Conservation (phyloP, 306 rosid genomes). For the Cyamopsis tetragonoloba region DNA sequence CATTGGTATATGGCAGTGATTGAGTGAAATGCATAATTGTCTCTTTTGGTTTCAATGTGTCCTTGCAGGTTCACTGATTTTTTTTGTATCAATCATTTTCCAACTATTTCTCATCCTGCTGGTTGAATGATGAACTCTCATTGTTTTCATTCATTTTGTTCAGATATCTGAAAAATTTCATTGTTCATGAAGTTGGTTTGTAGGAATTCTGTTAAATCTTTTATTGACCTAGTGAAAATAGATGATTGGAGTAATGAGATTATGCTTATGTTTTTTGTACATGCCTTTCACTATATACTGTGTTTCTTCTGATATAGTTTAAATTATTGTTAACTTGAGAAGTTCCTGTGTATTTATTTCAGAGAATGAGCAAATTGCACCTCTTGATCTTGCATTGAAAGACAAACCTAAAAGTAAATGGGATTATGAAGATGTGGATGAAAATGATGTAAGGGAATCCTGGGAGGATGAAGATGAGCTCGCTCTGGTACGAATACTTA, state of each 20-base stretch:
- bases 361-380: conserved; percentile 58
- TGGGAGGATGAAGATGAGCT: conserved; percentile 97
- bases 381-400: conserved; percentile 33
- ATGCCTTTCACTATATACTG: background rate
- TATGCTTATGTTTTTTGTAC: background rate
- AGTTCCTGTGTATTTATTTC: conserved; percentile 19
- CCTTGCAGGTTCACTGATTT: too few relatives aligned
- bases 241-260: conserved; percentile 69
- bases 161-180: background rate
- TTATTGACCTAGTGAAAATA: conserved; percentile 35
- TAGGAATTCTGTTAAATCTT: conserved; percentile 7
- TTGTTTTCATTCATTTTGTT: background rate
- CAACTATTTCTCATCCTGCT: too few relatives aligned
- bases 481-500: conserved; percentile 48
- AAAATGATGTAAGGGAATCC: conserved; percentile 77
- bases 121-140: background rate
- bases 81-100: too few relatives aligned
- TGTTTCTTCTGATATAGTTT: conserved; percentile 5
- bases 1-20: background rate
- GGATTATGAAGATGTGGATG: conserved; percentile 93
- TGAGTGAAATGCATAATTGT: too few relatives aligned
- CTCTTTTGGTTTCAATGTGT: too few relatives aligned
- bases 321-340: conserved; percentile 6
- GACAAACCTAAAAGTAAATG: conserved; percentile 62
- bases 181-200: conserved; percentile 11